Evolutionary conservation across 2,329 filamentous ascomycete genomes (phyloP), one percentile per base, ranked within the genome.

Genomic region (Epichloe aotearoae): DNA sequence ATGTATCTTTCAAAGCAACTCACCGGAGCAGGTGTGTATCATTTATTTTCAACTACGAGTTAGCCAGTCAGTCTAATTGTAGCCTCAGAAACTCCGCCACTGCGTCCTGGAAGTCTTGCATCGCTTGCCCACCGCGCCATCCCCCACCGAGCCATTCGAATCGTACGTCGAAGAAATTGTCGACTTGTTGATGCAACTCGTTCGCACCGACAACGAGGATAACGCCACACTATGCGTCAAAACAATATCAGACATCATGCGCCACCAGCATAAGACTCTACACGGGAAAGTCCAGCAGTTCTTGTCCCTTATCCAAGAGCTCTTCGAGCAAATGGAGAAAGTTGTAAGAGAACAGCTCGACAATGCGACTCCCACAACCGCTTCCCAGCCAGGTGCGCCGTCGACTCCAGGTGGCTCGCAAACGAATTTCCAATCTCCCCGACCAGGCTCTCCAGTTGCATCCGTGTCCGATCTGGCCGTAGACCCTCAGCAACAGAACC

Each of bases 211-310:
- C 68, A 98, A 98, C 61, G 93, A 99, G 69, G 93, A 99, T 56
- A 99, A 98, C 74, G 93, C 91, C 2, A 88, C 94, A n/a, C 73
- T 98, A 55, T 96, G 91, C 65, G 88, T 99, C 70, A 98, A 98
- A 74, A 95, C 91, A 14, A 88, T 95, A 48, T 96, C 95, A 73
- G 93, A 99, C 64, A 84, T 97, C 56, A 88, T 95, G 76, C 83
- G 93, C 46, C 88, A 95, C 63, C 91, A 97, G 67, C 80, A 84
- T 52, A 94, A 91, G 69, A 82, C 84, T 26, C 81, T 96, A 7
- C 67, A 69, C 41, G 76, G 79, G 52, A 89, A 87, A 64, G 90
- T 96, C 3, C 91, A 97, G 66, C 78, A 82, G 2, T 98, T 98
- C 66, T 72, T 99, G 53, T 83, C 84, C 50, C 75, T 99, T 38